Conservation (phyloP, 495 filamentous ascomycete species). For the Cercophora newfieldiana region DNA sequence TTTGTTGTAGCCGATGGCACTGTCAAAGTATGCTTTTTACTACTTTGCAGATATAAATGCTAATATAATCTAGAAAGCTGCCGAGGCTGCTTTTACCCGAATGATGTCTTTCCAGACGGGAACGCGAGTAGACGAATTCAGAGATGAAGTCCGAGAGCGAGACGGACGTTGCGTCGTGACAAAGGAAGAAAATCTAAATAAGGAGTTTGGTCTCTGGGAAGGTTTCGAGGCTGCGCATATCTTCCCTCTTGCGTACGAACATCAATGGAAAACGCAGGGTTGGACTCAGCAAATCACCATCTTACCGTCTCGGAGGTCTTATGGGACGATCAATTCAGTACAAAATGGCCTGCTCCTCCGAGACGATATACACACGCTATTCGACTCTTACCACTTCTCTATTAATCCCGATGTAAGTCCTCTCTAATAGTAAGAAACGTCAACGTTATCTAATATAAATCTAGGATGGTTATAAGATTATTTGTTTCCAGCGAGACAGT, state of each 20-base stretch:
- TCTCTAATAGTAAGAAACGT: constrained; percentile 29
- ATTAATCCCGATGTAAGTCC: constrained; percentile 39
- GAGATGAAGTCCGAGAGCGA: constrained; percentile 2
- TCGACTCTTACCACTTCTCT: constrained; percentile 21
- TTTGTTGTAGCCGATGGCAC: constrained; percentile 12
- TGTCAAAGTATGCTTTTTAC: constrained; percentile 2
- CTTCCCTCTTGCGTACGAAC: constrained; percentile 4
- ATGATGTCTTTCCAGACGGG: constrained; percentile 9
- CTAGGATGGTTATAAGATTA: constrained; percentile 41
- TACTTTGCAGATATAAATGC: constrained; percentile 8
- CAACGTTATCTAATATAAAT: background rate
- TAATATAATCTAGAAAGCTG: background rate
- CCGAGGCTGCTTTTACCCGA: constrained; percentile 7
- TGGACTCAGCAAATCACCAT: constrained; percentile 5
- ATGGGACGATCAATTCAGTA: constrained; percentile 14
- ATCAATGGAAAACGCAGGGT: constrained; percentile 5
- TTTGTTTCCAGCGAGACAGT: constrained; percentile 31
- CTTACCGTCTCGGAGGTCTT: constrained; percentile 7
- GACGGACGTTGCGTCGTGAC: constrained; percentile 9
- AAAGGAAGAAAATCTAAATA: constrained; percentile 3
- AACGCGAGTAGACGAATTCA: constrained; percentile 8
- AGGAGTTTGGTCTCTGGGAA: constrained; percentile 1
- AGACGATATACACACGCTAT: constrained; percentile 11
- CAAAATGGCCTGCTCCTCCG: constrained; percentile 15
- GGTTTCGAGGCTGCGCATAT: too few relatives aligned